Base-by-base conservation (phyloP, 2,329 filamentous ascomycete genomes). In the Endoconidiophora laricicola region DNA sequence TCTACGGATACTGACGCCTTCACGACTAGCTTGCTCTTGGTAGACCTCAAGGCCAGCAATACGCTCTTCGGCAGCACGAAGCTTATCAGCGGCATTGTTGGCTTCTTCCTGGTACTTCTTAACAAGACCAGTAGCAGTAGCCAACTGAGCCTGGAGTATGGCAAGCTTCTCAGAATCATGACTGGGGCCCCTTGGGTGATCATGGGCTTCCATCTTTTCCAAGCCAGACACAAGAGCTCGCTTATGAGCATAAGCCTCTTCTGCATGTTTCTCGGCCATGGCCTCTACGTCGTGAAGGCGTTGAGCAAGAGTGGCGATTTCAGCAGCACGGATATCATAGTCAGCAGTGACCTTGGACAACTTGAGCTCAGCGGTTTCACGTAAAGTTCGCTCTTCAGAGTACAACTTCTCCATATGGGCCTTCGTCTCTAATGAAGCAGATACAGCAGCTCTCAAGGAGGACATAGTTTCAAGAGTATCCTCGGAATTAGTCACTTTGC, bases 31-130 rank as follows among this genome's bases (percentile, higher is more conserved):
- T 65, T 98, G 91, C 61, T 98, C 91, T 65, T 98, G 91, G 63
- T 96, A 96, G 24, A 87, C 86, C 63, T 98, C 91, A 3, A 98
- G 74, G 5, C 91, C 91, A 4, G 91, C 93, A 62, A 98, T 96
- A 40, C 91, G 81, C 67, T 96, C 93, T 65, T 98, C 93, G 3
- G 91, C 91, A 52, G 83, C 83, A 48, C 91, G 83, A 48, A 98
- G 72, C 62, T 88, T 93, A 60, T 95, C 87, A 0, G 86, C 83
- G 2, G 88, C 87, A 23, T 73, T 68, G 62, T 98, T 86, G 1
- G 88, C 90, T 53, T 93, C 88, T 54, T 81, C 74, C 62, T 95
- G 87, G 58, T 94, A 94, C 60, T 86, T 86, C 63, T 83, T 84
- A 24, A 88, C 86, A 61, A 96, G 68, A 2, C 71, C 72, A 58